Base-by-base conservation (phyloP, 495 filamentous ascomycete species). In the Aspergillus mulundensis region DNA sequence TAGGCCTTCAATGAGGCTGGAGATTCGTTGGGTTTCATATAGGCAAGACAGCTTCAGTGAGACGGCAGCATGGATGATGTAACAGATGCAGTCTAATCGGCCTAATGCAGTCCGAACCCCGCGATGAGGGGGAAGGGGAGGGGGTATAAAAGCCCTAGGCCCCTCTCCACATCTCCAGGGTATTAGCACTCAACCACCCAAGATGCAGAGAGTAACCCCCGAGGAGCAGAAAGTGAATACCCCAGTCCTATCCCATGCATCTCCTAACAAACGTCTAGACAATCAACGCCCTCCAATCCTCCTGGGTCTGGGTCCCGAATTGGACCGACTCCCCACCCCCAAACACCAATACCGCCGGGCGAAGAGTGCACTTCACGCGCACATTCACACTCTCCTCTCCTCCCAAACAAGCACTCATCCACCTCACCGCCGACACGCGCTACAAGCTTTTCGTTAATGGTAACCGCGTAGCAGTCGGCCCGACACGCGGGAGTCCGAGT, bases 401-500 rank as follows among this genome's bases (percentile, higher is more conserved):
- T 12, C 57, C 66, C 7, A 58, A 10, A 2, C 23, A 32, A 8
- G 46, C 62, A 7, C 7, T 64, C 1, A 45, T 75, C 16, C 67
- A 73, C 59, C 62, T 72, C 48, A 73, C 72, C 7, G 72, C 72
- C 1, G 72, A 75, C 38, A 75, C 72, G 1, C 55, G 72, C 14
- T 75, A 75, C 51, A 72, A 73, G 41, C 58, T 75, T 19, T 68
- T 58, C 30, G 61, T 75, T 21, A 73, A 75, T 63, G 69, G 69
- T 1, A 41, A 15, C 0, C 64, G 64, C 12, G 58, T 73, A n/a
- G 64, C 67, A 10, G 67, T 73, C 10, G 70, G 72, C 4, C 70
- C 72, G 12, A 54, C 63, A 8, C 58, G 69, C 34, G 64, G 70
- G 38, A 69, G 64, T 47, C 69, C 63, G 0, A 61, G 61, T 23